Conservation (phyloP, 2,329 filamentous ascomycete species). For the Aspergillus tubingensis region DNA sequence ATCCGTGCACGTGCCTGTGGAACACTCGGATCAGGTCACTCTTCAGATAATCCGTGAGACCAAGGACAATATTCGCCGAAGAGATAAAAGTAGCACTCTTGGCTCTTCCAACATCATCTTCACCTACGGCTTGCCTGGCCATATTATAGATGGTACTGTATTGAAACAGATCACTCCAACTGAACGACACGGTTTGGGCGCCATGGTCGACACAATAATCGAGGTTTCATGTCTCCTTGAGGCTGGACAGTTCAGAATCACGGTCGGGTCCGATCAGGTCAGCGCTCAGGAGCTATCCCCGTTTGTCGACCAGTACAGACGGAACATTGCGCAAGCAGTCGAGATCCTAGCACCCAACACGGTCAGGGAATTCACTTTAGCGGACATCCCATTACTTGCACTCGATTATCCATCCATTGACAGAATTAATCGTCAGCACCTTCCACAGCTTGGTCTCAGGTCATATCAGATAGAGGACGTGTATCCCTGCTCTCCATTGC, state of each 20-base stretch:
- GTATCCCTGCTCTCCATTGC: conserved; percentile 28
- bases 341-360: not conserved
- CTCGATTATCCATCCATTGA: not conserved
- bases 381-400: not conserved
- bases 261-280: not conserved
- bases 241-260: not conserved
- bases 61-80: not conserved
- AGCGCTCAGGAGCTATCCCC: not conserved
- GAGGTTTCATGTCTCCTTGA: not conserved
- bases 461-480: conserved; percentile 22
- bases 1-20: not conserved
- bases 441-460: not conserved
- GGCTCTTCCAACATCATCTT: not conserved
- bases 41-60: not conserved
- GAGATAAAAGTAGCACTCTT: too few species aligned
- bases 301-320: not conserved
- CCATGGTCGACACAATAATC: not conserved
- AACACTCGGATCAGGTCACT: not conserved
- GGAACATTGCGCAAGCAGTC: not conserved
- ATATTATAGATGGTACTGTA: not conserved
- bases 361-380: not conserved
- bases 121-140: not conserved
- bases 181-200: not conserved
- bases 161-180: not conserved
- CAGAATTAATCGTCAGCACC: not conserved